Evolutionary conservation across 495 filamentous ascomycete genomes (phyloP), one percentile per base, ranked within the genome.

Genomic region (Staphylotrichum longicolle): DNA sequence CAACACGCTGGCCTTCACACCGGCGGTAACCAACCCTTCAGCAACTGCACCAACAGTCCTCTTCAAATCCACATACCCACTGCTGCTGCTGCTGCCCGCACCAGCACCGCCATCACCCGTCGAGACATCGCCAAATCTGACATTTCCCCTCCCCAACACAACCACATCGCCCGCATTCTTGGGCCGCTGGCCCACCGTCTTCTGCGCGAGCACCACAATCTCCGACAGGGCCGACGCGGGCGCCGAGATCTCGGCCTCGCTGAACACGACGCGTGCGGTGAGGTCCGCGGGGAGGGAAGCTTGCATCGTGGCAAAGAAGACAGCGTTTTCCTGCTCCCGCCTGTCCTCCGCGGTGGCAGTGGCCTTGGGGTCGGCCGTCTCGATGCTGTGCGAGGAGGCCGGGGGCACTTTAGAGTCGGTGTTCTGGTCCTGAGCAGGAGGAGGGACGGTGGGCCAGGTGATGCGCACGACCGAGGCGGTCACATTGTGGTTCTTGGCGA

Each of bases 141-240:
- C 57, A 47, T 77, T 75, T 11, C 80, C 78, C 11, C 89, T 79
- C 1, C 91, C 92, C 3, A 95, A 75, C 2, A 97, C 80, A 4
- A 96, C 75, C 27, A 96, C 77, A 69, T 93, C 91, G 2, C 91
- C 90, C 1, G 88, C 85, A 59, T 93, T 95, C 63, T 79, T 80
- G 0, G 80, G 72, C 37, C 79, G 80, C 48, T 83, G 82, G 0
- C 82, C 83, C 5, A 93, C 78, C 59, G 88, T 86, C 32, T 80
- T 74, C 42, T 81, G 78, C 0, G 88, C 88, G 57, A 78, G 60
- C 14, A 67, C 66, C 32, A 81, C 40, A 10, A 67, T 65, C 46
- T 71, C 69, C 0, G 5, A 47, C 6, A 70, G 45, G 0, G 60
- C 70, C 12, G 67, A 68, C 7, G 61, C 66, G n/a, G 50, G 41